Evolutionary conservation across 73 alveolate species (phyloP).

Genomic region (Tetrahymena thermophila): DNA sequence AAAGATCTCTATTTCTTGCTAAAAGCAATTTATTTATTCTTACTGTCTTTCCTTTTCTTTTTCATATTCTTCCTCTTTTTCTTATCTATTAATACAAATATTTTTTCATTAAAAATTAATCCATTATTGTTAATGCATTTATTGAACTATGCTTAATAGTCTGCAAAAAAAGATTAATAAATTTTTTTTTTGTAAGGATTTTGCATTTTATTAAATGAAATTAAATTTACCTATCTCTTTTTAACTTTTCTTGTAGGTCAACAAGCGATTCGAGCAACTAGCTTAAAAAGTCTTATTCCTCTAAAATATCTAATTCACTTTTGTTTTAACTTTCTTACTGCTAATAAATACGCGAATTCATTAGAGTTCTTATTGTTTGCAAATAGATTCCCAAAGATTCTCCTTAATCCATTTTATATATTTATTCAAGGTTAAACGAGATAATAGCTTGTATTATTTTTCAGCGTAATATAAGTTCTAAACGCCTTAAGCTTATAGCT

Average conservation of each 20-base stretch:
- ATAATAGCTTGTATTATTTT: background rate
- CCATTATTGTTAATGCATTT: background rate
- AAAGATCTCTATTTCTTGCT: background rate
- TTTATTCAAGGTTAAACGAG: background rate
- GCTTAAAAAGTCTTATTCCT: background rate
- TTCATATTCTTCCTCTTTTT: background rate
- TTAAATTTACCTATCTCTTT: background rate
- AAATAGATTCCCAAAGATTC: background rate
- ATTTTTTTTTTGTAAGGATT: background rate
- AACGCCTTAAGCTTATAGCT: background rate
- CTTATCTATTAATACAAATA: background rate
- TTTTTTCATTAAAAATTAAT: background rate
- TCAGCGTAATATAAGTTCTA: background rate
- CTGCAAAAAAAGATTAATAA: background rate
- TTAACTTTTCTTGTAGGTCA: background rate
- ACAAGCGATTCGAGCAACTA: background rate
- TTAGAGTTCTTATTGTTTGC: background rate
- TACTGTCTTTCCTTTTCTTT: background rate
- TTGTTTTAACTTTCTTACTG: background rate
- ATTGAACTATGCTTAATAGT: background rate
- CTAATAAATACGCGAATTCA: background rate
- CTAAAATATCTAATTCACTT: background rate
- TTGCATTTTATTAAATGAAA: background rate
- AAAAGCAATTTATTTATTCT: background rate
- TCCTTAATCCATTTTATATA: background rate